Evolutionary conservation across 2,329 filamentous ascomycete species (phyloP), one percentile per base, ranked within the genome.

Genomic region (Hymenoscyphus salicellus): DNA sequence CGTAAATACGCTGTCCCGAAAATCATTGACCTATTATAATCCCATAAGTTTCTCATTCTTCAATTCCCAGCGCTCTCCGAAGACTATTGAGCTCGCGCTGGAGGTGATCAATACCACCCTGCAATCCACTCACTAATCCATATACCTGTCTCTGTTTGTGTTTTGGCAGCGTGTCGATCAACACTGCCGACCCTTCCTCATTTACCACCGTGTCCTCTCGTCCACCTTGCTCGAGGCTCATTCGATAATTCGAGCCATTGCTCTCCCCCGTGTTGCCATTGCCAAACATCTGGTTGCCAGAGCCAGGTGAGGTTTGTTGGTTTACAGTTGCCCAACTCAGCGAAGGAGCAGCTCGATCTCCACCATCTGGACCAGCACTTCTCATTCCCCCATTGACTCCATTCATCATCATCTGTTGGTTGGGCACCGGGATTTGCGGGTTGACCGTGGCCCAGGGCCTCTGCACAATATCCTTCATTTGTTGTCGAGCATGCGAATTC

Each of bases 171-270:
- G 64, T 70, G 55, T 75, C 73, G 46, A 75, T 75, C 8, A 74
- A 58, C n/a, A 72, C 67, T 26, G 61, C 52, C 38, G 69, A 66
- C 28, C 63, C 68, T 30, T 69, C 67, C 14, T 72, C 71, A 59
- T 70, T 67, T 5, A 55, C 36, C 20, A 64, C 61, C 20, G 67
- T 72, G 7, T 68, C 69, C 32, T 73, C 70, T 55, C 71, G 61
- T 60, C 61, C 64, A 20, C 55, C 65, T 36, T 69, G 68, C 32
- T 73, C 72, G 14, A 61, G n/a, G 38, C 57, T 68, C 17, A 43
- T 64, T 23, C 62, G 63, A 68, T 80, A 80, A 32, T 70, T 69
- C 28, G 72, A 70, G 26, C 74, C 73, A 67, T 83, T 84, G 60
- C 64, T 63, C 3, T 71, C 68, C 30, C 81, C 82, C 23, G 46